phyloP scores from a whole-genome alignment of 352 stramenopile species.

The Plasmopara halstedii region DNA sequence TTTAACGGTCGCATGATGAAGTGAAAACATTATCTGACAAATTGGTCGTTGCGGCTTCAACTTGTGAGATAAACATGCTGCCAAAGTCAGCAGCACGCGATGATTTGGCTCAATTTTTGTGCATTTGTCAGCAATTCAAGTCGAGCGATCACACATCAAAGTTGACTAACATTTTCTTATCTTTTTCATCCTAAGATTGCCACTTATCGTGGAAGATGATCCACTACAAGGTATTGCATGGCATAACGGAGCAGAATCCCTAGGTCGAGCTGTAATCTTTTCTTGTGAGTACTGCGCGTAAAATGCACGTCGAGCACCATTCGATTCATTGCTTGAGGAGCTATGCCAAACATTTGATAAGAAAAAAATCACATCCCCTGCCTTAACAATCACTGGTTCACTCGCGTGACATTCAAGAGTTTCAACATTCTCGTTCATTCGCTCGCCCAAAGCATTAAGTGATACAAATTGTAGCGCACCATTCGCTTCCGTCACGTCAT shows the following conservation, averaged over 20 bases:
- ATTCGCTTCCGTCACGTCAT: constrained; percentile 43
- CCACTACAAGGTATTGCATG: constrained; percentile 53
- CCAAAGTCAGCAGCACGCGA: too few relatives aligned
- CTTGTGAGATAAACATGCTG: too few relatives aligned
- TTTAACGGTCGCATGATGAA: too few relatives aligned
- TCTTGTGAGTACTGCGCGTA: constrained; percentile 61
- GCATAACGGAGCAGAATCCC: constrained; percentile 38
- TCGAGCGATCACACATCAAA: too few relatives aligned
- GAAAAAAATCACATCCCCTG: constrained; percentile 56
- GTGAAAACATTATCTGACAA: too few relatives aligned
- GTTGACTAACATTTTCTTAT: not conserved
- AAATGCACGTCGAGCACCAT: constrained; percentile 38
- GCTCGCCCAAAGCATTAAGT: constrained; percentile 2
- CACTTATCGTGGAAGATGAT: too few relatives aligned
- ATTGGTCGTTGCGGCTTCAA: too few relatives aligned
- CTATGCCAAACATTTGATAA: constrained; percentile 66
- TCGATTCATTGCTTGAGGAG: constrained; percentile 51
- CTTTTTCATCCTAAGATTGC: too few relatives aligned
- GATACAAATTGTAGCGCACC: constrained; percentile 53
- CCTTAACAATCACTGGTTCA: constrained; percentile 21
- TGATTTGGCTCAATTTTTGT: too few relatives aligned
- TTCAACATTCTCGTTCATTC: not conserved
- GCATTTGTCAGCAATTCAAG: too few relatives aligned
- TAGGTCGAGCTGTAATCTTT: constrained; percentile 37
- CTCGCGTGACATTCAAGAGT: constrained; percentile 8